Evolutionary conservation across 345 rosid species (phyloP).

Genomic region (Eutrema heterophyllum): DNA sequence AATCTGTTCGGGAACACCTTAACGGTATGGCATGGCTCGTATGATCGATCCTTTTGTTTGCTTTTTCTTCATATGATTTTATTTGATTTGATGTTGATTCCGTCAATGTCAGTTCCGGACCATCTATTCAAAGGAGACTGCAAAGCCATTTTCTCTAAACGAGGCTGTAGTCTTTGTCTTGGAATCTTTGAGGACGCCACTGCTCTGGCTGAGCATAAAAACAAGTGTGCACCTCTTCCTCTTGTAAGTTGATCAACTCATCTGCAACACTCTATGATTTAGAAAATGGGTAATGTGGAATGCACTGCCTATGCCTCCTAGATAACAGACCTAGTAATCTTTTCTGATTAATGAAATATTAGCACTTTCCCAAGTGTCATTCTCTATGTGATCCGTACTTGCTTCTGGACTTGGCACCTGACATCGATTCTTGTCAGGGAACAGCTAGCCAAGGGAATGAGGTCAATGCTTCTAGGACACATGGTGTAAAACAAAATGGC

Average conservation of each 20-base stretch:
- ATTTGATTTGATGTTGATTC: neutral
- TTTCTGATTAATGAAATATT: neutral
- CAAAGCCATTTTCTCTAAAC: conserved; percentile 39
- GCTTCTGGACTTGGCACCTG: neutral
- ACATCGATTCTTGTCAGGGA: conserved; percentile 10
- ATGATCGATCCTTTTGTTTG: too few relatives aligned
- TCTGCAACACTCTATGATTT: neutral
- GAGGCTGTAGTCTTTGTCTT: conserved; percentile 60
- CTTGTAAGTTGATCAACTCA: conserved; percentile 38
- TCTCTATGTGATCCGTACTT: neutral
- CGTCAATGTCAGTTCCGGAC: conserved; percentile 27
- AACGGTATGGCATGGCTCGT: conserved; percentile 32
- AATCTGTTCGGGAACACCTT: conserved; percentile 67
- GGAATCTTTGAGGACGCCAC: conserved; percentile 39
- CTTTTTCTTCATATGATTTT: neutral
- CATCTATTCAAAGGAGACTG: conserved; percentile 45
- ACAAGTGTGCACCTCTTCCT: conserved; percentile 45
- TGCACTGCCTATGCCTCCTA: neutral
- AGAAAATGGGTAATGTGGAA: neutral
- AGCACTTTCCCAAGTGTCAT: neutral
- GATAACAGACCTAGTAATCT: too few relatives aligned
- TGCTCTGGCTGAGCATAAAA: conserved; percentile 42
- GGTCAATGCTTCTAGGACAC: conserved; percentile 17
- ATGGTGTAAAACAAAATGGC: neutral
- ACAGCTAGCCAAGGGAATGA: conserved; percentile 8